These are phyloP conservation scores for Petunia axillaris DNA, from an alignment of 257 asterid genomes.

Conservation along the genomic window DNA sequence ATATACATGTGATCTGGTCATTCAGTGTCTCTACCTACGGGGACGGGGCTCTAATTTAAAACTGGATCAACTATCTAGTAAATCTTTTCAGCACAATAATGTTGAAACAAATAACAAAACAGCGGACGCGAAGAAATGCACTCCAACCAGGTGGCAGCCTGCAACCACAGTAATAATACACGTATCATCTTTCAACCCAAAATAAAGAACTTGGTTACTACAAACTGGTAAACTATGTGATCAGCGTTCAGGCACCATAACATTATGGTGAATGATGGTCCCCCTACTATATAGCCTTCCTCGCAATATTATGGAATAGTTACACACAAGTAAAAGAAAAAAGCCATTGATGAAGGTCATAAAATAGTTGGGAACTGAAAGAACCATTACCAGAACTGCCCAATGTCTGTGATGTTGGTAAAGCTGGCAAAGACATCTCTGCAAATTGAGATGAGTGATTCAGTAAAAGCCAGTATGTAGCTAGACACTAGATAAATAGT, in stretches of 20 bases:
- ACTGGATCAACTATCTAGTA: constrained; percentile 36
- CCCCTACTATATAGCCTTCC: background rate
- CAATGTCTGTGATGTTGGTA: constrained; percentile 70
- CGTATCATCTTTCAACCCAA: constrained; percentile 31
- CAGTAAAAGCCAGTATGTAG: constrained; percentile 5
- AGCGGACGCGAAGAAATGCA: constrained; percentile 53
- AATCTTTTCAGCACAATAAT: constrained; percentile 49
- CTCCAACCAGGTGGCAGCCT: constrained; percentile 49
- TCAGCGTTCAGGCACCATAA: background rate
- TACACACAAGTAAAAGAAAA: background rate
- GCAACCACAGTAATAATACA: constrained; percentile 31
- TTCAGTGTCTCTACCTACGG: constrained; percentile 19
- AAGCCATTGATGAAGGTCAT: background rate
- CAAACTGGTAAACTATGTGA: background rate
- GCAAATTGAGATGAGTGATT: constrained; percentile 37
- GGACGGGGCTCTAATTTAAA: constrained; percentile 31
- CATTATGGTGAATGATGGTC: background rate
- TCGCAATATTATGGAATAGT: background rate
- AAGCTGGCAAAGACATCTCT: constrained; percentile 99
- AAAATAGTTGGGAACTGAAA: constrained; percentile 20
- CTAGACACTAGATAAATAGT: constrained; percentile 12
- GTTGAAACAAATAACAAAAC: constrained; percentile 58
- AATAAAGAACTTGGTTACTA: background rate
- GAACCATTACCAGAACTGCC: constrained; percentile 58
- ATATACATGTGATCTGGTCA: constrained; percentile 29